Evolutionary conservation across 73 alveolate species (phyloP), one percentile per base, ranked within the genome.

Genomic region (Stentor roeselii): DNA sequence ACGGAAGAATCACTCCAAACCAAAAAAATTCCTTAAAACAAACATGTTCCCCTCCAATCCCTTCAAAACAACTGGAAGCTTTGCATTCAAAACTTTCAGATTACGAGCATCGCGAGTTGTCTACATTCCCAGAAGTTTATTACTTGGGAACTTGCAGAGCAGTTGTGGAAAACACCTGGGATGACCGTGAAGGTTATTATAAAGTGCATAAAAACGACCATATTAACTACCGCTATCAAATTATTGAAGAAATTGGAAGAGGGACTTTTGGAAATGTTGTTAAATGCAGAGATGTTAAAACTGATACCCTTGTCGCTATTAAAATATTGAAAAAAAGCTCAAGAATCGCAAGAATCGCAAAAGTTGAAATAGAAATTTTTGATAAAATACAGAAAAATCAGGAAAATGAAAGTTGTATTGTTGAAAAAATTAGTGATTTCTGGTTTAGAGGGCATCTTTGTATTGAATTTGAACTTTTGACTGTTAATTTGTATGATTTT

Each of bases 401-500:
- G 30, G 67, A 50, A 6, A 21, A 6, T 21, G 21, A 50, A 6
- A 11, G 30, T 6, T 50, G 67, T 50, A 50, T 50, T 11, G 67
- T 50, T 11, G 67, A 50, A 50, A 50, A 50, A 50, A 50, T 50
- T 21, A 21, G 21, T 50, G 30, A 50, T 60, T 90, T 92, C 60
- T 74, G 75, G 35, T 91, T 91, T 78, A 75, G 97, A 75, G 67
- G 84, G 6, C 97, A 91, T 78, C 4, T 84, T 59, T 92, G 97
- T 40, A 85, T 94, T 21, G 88, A 90, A 0, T 90, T 92, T 60
- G 98, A 94, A 77, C 39, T 92, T 76, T 87, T 90, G 41, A 82
- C 91, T 6, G 87, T 90, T 15, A 94, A 92, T 80, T 85, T 94
- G 74, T 92, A 92, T 74, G 94, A 92, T 39, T 82, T 94, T 36